Conservation (phyloP, 1,284 basidiomycete species). For the Cryptococcus jaspeensis region DNA sequence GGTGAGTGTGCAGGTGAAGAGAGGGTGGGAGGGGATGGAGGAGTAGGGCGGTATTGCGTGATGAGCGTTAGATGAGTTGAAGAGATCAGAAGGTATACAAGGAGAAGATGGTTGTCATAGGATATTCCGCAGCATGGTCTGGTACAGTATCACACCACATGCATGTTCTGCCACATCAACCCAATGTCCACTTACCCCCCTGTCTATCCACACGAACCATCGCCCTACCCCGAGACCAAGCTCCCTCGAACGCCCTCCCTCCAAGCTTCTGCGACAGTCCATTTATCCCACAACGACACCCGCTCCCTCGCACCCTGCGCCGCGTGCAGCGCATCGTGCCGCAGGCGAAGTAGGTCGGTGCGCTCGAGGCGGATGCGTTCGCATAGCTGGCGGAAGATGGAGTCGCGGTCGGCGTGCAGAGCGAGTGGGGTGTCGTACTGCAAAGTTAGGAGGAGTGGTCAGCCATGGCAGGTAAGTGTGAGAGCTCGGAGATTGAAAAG, state of each 20-base stretch:
- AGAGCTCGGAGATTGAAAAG: not conserved
- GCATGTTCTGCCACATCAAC: too few relatives aligned
- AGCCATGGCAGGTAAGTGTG: not conserved
- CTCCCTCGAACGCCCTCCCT: not conserved
- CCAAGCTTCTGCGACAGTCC: conserved; percentile 16
- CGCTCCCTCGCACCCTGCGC: conserved; percentile 10
- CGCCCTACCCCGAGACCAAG: not conserved
- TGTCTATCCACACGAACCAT: too few relatives aligned
- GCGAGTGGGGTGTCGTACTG: conserved; percentile 47
- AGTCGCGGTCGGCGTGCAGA: conserved; percentile 40
- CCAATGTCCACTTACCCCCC: too few relatives aligned
- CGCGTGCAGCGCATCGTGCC: conserved; percentile 15
- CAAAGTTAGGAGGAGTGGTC: not conserved
- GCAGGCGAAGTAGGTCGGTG: conserved; percentile 9
- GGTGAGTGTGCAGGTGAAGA: conserved; percentile 38
- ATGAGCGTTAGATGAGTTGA: too few relatives aligned
- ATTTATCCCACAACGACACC: conserved; percentile 12
- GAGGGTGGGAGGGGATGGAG: conserved; percentile 39
- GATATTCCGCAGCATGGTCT: too few relatives aligned
- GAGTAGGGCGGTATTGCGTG: too few relatives aligned
- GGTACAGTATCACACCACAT: too few relatives aligned
- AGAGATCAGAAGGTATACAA: too few relatives aligned
- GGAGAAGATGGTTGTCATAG: not conserved
- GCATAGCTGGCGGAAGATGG: conserved; percentile 47
- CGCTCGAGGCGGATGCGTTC: conserved; percentile 19